A percentile compares a stretch with the other conserved stretches of the same genome.
phyloP scores from a whole-genome alignment of 1,284 basidiomycete genomes.

The Ustilago vetiveriae region DNA sequence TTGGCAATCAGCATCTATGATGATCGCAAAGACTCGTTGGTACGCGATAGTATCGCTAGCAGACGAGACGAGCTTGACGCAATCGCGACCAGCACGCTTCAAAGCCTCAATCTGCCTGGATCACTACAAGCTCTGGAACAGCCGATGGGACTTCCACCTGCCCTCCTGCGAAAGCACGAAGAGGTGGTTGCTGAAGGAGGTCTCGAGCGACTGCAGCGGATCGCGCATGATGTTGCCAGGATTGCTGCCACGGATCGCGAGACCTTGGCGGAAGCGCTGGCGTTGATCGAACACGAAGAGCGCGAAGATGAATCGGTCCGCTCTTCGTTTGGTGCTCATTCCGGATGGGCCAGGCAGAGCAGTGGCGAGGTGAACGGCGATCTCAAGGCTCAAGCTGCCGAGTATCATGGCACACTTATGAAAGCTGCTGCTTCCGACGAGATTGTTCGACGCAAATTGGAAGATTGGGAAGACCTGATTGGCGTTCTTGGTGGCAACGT shows the following conservation, averaged over 20 bases:
- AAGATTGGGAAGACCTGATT: conserved; percentile 42
- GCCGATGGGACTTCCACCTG: conserved; percentile 86
- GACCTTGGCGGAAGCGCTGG: conserved; percentile 81
- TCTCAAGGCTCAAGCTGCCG: conserved; percentile 39
- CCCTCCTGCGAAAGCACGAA: conserved; percentile 84
- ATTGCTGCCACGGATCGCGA: conserved; percentile 75
- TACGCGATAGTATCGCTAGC: conserved; percentile 77
- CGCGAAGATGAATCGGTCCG: conserved; percentile 79
- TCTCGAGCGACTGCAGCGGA: conserved; percentile 75
- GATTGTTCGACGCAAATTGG: conserved; percentile 70
- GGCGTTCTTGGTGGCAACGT: conserved; percentile 26
- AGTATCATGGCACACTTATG: conserved; percentile 49
- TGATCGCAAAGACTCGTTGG: conserved; percentile 79
- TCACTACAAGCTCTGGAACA: conserved; percentile 87
- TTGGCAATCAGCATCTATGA: conserved; percentile 90
- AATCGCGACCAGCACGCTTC: conserved; percentile 73
- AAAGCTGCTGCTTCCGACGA: conserved; percentile 55
- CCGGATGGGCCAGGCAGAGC: conserved; percentile 65
- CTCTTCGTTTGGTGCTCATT: conserved; percentile 71
- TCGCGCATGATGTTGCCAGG: conserved; percentile 78
- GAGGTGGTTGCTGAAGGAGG: conserved; percentile 84
- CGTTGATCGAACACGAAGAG: conserved; percentile 86
- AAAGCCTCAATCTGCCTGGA: conserved; percentile 81
- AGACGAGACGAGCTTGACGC: conserved; percentile 77
- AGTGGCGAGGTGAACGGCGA: conserved; percentile 71